Conservation (phyloP, 2,329 filamentous ascomycete species). For the Emergomyces pasteurianus region DNA sequence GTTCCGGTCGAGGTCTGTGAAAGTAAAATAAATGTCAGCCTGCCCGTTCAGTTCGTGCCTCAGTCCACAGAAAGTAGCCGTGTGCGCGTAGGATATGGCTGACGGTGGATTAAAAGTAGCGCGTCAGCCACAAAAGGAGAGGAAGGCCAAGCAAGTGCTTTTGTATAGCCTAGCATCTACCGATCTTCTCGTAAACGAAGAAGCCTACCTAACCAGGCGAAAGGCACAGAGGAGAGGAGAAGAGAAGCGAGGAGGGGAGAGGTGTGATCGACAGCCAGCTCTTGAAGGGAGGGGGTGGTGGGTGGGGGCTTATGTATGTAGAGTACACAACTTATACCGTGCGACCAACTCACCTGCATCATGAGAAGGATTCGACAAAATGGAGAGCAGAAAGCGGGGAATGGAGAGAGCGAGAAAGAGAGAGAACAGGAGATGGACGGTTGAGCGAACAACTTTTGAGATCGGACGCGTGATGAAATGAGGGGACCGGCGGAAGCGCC, state of each 20-base stretch:
- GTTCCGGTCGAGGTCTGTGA: constrained; percentile 30
- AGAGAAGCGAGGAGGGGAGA: background rate
- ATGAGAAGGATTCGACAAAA: constrained; percentile 14
- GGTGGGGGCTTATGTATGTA: background rate
- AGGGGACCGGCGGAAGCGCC: constrained; percentile 1
- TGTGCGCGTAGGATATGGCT: background rate
- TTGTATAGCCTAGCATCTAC: background rate
- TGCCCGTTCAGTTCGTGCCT: background rate
- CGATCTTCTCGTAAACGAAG: constrained; percentile 48
- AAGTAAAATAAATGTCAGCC: background rate
- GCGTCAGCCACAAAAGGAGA: background rate
- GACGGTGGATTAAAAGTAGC: background rate
- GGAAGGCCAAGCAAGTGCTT: background rate
- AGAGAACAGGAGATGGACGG: constrained; percentile 22
- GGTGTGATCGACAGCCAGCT: background rate
- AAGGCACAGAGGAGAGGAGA: background rate
- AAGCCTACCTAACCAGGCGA: constrained; percentile 58
- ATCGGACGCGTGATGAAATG: constrained; percentile 4
- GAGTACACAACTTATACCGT: constrained; percentile 40
- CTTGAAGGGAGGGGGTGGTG: background rate
- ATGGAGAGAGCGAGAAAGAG: constrained; percentile 21
- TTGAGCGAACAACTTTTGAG: background rate
- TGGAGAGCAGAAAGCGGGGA: constrained; percentile 19
- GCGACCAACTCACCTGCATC: constrained; percentile 17
- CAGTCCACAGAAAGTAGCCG: background rate